Conservation (phyloP, 306 rosid genomes). For the Ormosia emarginata region DNA sequence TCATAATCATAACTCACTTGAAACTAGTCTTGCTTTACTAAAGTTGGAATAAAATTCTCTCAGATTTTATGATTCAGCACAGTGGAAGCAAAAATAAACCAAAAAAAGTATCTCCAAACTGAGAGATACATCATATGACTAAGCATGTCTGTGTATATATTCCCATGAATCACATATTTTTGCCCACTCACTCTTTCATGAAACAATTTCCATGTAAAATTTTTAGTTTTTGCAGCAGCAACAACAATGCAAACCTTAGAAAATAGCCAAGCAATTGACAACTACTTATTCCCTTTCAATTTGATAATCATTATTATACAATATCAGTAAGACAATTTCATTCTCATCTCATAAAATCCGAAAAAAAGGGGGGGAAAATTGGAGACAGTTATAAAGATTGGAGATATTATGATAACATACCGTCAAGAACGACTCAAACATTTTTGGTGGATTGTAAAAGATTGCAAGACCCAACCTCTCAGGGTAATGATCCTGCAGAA, state of each 20-base stretch:
- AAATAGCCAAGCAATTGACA: conserved; percentile 1
- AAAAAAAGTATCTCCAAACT: not conserved
- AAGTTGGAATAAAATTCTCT: not conserved
- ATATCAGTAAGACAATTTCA: not conserved
- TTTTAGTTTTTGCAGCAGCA: not conserved
- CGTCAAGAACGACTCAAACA: conserved; percentile 86
- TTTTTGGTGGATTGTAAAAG: conserved; percentile 78
- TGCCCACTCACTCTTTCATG: not conserved
- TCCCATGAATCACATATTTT: not conserved
- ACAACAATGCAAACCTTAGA: not conserved
- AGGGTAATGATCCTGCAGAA: conserved; percentile 79
- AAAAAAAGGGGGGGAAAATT: not conserved
- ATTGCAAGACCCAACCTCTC: conserved; percentile 78
- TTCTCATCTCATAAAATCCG: not conserved
- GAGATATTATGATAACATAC: conserved; percentile 41
- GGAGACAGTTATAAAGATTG: not conserved
- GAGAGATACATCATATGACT: not conserved
- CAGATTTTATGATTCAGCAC: not conserved
- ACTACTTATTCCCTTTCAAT: not conserved
- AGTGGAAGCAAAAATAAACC: conserved; percentile 1
- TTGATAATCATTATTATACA: not conserved
- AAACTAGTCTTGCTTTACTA: not conserved
- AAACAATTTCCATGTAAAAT: not conserved
- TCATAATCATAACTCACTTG: not conserved
- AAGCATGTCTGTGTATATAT: not conserved